Base-by-base conservation (phyloP, 306 rosid genomes). In the Cicer cuneatum region DNA sequence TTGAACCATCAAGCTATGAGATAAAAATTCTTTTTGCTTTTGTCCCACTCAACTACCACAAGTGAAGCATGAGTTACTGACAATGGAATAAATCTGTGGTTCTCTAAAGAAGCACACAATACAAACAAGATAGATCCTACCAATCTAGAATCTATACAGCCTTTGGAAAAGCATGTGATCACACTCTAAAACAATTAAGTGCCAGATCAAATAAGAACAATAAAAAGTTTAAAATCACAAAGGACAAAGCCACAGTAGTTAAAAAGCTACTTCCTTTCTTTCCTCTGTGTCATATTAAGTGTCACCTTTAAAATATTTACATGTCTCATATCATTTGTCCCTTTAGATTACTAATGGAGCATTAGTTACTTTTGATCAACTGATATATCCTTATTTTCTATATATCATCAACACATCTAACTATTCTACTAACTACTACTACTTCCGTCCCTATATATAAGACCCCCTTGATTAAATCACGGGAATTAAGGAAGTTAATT, bases 91-190 rank as follows among this genome's bases (percentile, higher is more conserved):
- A 78, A 81, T 84, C 66, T 66, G 69, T 66, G 76, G 83, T 37
- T 70, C 72, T 45, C 66, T 83, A 64, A 75, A 72, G 76, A 67
- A 73, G 59, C 70, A 77, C 71, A 75, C 62, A 72, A 66, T 52
- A 72, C 82, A 76, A 76, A 84, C 79, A 79, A 82, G 57, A 77
- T 51, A 76, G 80, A 77, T 58, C 48, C 80, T 82, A 86, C 83
- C 76, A 79, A 74, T 43, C 57, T 69, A 78, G 84, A 81, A 71
- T 78, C 75, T 78, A 19, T 7, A 52, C 77, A 78, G 82, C 80
- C 84, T 78, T 77, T 65, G 58, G 58, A 62, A 74, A 86, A 81
- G 77, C 83, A 82, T 53, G 83, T 56, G 77, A 79, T 70, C 82
- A 72, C 76, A 75, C 83, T 75, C 78, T 72, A 73, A 81, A 84